Evolutionary conservation across 192 early-diverging fungal genomes (phyloP), one percentile per base, ranked within the genome.

Genomic region (Coemansia sp.): DNA sequence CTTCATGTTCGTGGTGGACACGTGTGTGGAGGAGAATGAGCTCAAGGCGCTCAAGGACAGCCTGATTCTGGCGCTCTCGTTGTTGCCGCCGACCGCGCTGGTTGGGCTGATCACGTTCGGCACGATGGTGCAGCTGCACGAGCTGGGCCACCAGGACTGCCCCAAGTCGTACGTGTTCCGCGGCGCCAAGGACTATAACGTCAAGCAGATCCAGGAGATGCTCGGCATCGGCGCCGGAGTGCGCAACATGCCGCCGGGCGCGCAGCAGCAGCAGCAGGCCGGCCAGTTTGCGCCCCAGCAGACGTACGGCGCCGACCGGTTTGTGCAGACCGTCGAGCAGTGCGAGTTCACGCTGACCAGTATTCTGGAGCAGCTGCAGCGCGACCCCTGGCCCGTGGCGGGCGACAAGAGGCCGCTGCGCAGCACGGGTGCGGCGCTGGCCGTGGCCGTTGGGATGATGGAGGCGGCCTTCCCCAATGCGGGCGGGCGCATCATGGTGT

Each of bases 111-210:
- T 99, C 54, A 98, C 97, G 25, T 99, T 86, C 79, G 97, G 97
- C 16, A 97, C 95, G 4, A 99, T 98, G 95, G 95, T 95, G 57
- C 96, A 99, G 85, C 90, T 99, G 57, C 95, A 98, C 79, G 97
- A 99, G 84, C 85, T 99, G 17, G 97, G 95, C 25, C 95, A 95
- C 76, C 85, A 86, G 50, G 96, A 98, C 43, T 98, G 96, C 69
- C 95, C 95, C 60, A 99, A 99, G 75, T 96, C 95, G 40, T 95
- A 94, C 79, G 94, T 99, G 16, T 99, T 99, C 85, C 90, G 95
- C 61, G 97, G 97, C 13, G 88, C 90, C 69, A 99, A 99, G 84
- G 96, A 99, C 53, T 99, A 98, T 81, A 84, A 87, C 25, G 86
- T 89, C 63, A 96, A 95, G 79, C 96, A 98, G 79, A 91, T 99